Conservation (phyloP, 2,329 filamentous ascomycete genomes). For the Colletotrichum kahawae region DNA sequence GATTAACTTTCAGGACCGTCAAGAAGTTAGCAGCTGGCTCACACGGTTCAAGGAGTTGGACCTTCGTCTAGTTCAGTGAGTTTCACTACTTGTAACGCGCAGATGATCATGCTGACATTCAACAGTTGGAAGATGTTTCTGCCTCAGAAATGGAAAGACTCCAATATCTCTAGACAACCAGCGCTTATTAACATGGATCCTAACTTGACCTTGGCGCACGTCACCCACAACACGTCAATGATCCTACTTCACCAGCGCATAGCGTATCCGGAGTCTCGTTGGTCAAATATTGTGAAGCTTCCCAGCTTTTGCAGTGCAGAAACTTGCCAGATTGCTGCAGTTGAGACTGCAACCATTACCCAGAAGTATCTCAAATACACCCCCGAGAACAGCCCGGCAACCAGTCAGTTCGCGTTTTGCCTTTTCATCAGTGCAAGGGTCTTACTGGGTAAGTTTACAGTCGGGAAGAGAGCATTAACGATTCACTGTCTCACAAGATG, state of each 20-base stretch:
- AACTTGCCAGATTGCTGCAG: constrained; percentile 50
- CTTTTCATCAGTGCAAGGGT: constrained; percentile 50
- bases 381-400: constrained; percentile 28
- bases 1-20: constrained; percentile 41
- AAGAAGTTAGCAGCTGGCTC: constrained; percentile 48
- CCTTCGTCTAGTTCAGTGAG: constrained; percentile 46
- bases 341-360: constrained; percentile 50
- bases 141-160: constrained; percentile 46
- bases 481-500: not conserved
- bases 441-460: constrained; percentile 31
- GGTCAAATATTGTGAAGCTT: constrained; percentile 35
- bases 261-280: constrained; percentile 41
- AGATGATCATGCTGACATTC: not conserved
- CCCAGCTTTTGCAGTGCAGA: constrained; percentile 52
- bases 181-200: constrained; percentile 45
- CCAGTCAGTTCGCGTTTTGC: constrained; percentile 50
- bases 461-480: not conserved
- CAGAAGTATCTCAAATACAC: constrained; percentile 49
- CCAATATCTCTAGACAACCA: constrained; percentile 30
- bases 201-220: constrained; percentile 52
- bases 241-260: constrained; percentile 54
- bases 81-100: not conserved
- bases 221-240: constrained; percentile 55
- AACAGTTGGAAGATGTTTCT: constrained; percentile 48
- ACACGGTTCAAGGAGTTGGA: constrained; percentile 54